phyloP scores from a whole-genome alignment of 1,139 yeast genomes.

The Nadsonia commutata region DNA sequence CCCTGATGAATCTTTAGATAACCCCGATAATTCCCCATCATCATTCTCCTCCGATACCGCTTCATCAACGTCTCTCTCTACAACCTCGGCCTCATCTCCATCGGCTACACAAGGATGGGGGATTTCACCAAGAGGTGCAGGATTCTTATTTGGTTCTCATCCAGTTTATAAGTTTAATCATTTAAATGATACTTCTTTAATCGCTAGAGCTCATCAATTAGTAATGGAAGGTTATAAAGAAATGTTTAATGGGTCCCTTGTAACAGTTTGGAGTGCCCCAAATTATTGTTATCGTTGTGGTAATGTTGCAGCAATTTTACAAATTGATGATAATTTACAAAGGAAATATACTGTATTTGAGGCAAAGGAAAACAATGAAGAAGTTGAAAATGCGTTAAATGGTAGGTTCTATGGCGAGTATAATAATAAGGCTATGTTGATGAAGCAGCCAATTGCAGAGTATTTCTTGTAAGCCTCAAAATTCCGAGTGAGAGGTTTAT shows the following conservation, averaged over 20 bases:
- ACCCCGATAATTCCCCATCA: background rate
- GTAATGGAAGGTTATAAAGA: conserved; percentile 94
- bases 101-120: conserved; percentile 43
- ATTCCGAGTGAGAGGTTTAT: too few relatives aligned
- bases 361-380: conserved; percentile 54
- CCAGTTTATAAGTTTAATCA: conserved; percentile 73
- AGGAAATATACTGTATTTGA: conserved; percentile 76
- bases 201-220: conserved; percentile 94
- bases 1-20: conserved; percentile 56
- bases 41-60: background rate
- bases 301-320: conserved; percentile 80
- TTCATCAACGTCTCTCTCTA: background rate
- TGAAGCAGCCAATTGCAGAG: conserved; percentile 61
- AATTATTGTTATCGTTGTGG: conserved; percentile 93
- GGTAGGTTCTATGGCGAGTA: background rate
- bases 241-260: conserved; percentile 73
- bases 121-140: conserved; percentile 95
- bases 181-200: conserved; percentile 62
- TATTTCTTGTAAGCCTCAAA: conserved; percentile 38
- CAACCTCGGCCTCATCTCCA: background rate
- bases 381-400: conserved; percentile 11
- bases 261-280: conserved; percentile 91
- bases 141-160: conserved; percentile 75
- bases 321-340: conserved; percentile 54
- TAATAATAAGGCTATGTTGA: conserved; percentile 37